Evolutionary conservation across 257 asterid species (phyloP).

Genomic region (Avicennia marina): DNA sequence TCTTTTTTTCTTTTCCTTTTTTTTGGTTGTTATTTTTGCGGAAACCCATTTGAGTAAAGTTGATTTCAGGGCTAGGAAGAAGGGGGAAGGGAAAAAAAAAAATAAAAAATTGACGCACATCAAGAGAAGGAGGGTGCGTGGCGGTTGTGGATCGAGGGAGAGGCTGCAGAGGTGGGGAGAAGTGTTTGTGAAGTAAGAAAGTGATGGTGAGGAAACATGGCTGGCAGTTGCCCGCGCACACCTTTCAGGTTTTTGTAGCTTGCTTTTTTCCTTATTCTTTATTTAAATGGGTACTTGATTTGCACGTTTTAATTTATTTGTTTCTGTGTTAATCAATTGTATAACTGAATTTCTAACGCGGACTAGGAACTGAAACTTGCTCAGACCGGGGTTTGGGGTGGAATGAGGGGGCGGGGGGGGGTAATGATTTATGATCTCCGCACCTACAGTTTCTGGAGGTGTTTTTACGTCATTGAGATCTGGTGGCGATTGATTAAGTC

Average conservation of each 20-base stretch:
- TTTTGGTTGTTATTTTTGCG: constrained; percentile 3
- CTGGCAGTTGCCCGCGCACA: constrained; percentile 96
- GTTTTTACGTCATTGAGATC: not conserved
- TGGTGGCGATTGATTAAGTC: not conserved
- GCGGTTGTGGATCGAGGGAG: constrained; percentile 16
- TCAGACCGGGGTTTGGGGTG: not conserved
- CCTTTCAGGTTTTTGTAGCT: constrained; percentile 70
- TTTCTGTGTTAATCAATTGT: constrained; percentile 1
- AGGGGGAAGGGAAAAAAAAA: not conserved
- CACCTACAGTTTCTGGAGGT: not conserved
- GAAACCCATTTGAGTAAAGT: constrained; percentile 25
- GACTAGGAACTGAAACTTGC: constrained; percentile 8
- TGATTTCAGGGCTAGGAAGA: constrained; percentile 26
- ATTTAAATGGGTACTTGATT: no score
- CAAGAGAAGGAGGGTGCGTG: constrained; percentile 12
- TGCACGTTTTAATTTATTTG: not conserved
- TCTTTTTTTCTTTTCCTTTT: not conserved
- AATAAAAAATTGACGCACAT: constrained; percentile 15
- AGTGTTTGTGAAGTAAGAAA: constrained; percentile 18
- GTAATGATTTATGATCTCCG: not conserved
- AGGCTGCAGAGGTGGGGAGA: constrained; percentile 5
- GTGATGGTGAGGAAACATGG: constrained; percentile 99
- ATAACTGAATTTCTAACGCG: constrained; percentile 10
- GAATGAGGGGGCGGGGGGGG: not conserved
- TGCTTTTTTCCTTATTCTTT: not conserved